These are phyloP conservation scores for Myxozyma udenii DNA, from an alignment of 805 yeast species.

Conservation along the genomic window DNA sequence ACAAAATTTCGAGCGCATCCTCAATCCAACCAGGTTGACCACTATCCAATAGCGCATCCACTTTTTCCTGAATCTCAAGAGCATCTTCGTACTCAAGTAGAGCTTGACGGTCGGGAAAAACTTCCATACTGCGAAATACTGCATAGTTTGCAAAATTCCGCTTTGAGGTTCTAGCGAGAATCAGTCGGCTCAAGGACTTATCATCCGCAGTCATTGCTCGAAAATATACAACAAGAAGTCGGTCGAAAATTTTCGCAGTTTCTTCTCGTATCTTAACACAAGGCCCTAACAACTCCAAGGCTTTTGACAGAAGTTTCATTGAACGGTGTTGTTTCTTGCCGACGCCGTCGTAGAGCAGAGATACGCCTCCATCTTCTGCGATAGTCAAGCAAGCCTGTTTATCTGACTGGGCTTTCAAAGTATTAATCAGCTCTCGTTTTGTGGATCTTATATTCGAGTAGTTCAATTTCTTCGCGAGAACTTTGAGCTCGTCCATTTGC, in stretches of 20 bases:
- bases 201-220: constrained; percentile 17
- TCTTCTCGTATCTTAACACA: constrained; percentile 13
- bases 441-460: constrained; percentile 7
- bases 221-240: constrained; percentile 24
- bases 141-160: constrained; percentile 22
- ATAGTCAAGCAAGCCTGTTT: constrained; percentile 16
- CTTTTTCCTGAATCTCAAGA: constrained; percentile 10
- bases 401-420: constrained; percentile 10
- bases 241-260: constrained; percentile 17
- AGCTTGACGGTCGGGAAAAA: constrained; percentile 20
- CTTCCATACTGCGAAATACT: constrained; percentile 23
- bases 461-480: constrained; percentile 10
- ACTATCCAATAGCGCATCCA: constrained; percentile 14
- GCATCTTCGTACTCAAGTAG: constrained; percentile 28
- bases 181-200: constrained; percentile 15
- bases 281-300: constrained; percentile 15
- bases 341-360: constrained; percentile 11
- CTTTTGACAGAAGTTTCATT: constrained; percentile 1
- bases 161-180: constrained; percentile 19
- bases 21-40: constrained; percentile 3
- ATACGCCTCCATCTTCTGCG: constrained; percentile 5
- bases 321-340: constrained; percentile 10
- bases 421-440: constrained; percentile 14
- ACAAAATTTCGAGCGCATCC: constrained; percentile 3
- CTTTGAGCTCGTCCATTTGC: constrained; percentile 21